phyloP scores from a whole-genome alignment of 768 basidiomycete genomes.

The Psilocybe cyanescens region DNA sequence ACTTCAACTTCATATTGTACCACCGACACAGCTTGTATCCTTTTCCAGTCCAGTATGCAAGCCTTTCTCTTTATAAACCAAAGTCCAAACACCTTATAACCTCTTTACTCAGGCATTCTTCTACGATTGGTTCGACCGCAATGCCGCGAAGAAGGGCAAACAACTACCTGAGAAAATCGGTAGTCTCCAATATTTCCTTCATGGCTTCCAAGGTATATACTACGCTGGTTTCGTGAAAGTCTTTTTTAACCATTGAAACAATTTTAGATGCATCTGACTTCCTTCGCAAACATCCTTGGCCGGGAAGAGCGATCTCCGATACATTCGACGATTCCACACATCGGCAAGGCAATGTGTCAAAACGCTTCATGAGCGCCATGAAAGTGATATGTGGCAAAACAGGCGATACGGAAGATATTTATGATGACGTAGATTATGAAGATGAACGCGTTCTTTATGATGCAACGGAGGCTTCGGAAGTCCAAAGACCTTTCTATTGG shows the following conservation, averaged over 20 bases:
- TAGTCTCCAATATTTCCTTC: slow-evolving; percentile 87
- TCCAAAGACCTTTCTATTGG: slow-evolving; percentile 79
- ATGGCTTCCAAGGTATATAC: slow-evolving; percentile 73
- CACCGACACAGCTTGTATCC: slow-evolving; percentile 82
- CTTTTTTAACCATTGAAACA: not conserved
- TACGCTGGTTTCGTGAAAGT: not conserved
- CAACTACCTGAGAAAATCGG: slow-evolving; percentile 87
- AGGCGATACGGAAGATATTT: slow-evolving; percentile 69
- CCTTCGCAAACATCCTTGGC: slow-evolving; percentile 85
- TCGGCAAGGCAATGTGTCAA: slow-evolving; percentile 68
- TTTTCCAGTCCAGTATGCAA: slow-evolving; percentile 71
- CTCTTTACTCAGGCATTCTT: slow-evolving; percentile 70
- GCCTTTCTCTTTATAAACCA: not conserved
- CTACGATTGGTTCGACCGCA: slow-evolving; percentile 91
- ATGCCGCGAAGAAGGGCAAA: slow-evolving; percentile 81
- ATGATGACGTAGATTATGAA: slow-evolving; percentile 76
- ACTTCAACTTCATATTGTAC: slow-evolving; percentile 79
- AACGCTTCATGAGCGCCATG: slow-evolving; percentile 67
- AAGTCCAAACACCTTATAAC: not conserved
- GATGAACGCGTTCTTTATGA: slow-evolving; percentile 75
- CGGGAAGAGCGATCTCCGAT: slow-evolving; percentile 81
- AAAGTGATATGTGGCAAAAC: slow-evolving; percentile 87
- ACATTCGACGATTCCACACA: slow-evolving; percentile 88
- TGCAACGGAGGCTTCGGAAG: slow-evolving; percentile 58
- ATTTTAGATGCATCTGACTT: slow-evolving; percentile 85